Evolutionary conservation across 2,329 filamentous ascomycete species (phyloP).

Genomic region (Verticillium isaacii): DNA sequence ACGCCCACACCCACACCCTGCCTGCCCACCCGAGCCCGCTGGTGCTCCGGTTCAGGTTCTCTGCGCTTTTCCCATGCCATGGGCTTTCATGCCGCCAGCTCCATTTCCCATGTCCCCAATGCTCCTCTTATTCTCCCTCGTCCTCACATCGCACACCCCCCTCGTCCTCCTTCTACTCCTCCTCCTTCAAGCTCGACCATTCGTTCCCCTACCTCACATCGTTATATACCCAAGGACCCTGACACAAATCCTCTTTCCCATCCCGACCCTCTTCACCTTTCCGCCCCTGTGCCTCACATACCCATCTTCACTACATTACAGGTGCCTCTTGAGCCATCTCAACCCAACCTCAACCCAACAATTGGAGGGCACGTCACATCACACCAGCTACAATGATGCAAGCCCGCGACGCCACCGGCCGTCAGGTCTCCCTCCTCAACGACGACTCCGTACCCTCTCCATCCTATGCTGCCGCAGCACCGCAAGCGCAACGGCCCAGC

Average conservation of each 20-base stretch:
- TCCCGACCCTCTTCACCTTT: not conserved
- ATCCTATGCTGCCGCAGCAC: slow-evolving; percentile 7
- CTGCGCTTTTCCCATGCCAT: slow-evolving; percentile 2
- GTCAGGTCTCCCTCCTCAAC: slow-evolving; percentile 56
- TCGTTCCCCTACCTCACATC: not conserved
- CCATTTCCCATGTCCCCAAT: slow-evolving; percentile 3
- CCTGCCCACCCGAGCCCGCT: not conserved
- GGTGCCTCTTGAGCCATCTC: not conserved
- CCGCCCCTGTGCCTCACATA: not conserved
- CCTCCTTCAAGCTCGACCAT: slow-evolving; percentile 1
- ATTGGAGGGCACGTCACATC: not conserved
- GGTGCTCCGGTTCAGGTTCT: not conserved
- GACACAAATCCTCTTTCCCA: not conserved
- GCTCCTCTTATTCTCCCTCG: not conserved
- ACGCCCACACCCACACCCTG: not conserved
- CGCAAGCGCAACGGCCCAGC: slow-evolving; percentile 15
- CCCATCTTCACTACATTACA: not conserved
- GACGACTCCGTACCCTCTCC: slow-evolving; percentile 34
- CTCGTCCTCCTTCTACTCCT: not conserved
- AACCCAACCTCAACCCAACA: not conserved
- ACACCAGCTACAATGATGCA: slow-evolving; percentile 37
- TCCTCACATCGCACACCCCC: not conserved
- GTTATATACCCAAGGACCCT: not conserved
- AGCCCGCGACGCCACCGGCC: slow-evolving; percentile 50
- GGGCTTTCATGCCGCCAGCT: slow-evolving; percentile 5